Conservation (phyloP, 306 rosid genomes). For the Cucumis cinereus region DNA sequence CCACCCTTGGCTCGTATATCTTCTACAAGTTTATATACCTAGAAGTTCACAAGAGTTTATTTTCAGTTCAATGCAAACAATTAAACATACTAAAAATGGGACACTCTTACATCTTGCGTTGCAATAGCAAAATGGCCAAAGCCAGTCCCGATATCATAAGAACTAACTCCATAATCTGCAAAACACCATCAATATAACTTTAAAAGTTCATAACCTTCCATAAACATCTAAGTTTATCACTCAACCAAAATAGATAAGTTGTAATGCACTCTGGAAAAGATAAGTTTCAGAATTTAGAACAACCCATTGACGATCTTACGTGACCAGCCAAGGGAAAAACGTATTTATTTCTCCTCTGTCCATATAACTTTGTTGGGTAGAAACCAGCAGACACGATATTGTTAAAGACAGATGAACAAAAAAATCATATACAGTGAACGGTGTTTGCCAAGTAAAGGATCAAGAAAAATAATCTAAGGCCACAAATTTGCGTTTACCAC, state of each 20-base stretch:
- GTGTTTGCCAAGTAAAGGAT: not conserved
- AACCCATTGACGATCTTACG: not conserved
- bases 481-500: not conserved
- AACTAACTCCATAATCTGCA: slow-evolving; percentile 70
- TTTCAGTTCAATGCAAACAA: slow-evolving; percentile 2
- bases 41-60: slow-evolving; percentile 13
- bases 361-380: not conserved
- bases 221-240: not conserved
- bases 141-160: slow-evolving; percentile 86
- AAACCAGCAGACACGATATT: not conserved
- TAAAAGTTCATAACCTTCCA: not conserved
- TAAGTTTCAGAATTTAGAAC: not conserved
- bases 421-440: not conserved
- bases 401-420: not conserved
- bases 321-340: not conserved
- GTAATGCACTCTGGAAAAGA: not conserved
- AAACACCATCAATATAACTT: not conserved
- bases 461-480: not conserved
- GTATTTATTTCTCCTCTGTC: not conserved
- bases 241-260: not conserved
- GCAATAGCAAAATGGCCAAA: slow-evolving; percentile 90
- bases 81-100: not conserved
- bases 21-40: slow-evolving; percentile 82
- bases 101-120: slow-evolving; percentile 61
- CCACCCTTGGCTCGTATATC: slow-evolving; percentile 65